Conservation (phyloP, 2,329 filamentous ascomycete species). For the Chalara sp. region DNA sequence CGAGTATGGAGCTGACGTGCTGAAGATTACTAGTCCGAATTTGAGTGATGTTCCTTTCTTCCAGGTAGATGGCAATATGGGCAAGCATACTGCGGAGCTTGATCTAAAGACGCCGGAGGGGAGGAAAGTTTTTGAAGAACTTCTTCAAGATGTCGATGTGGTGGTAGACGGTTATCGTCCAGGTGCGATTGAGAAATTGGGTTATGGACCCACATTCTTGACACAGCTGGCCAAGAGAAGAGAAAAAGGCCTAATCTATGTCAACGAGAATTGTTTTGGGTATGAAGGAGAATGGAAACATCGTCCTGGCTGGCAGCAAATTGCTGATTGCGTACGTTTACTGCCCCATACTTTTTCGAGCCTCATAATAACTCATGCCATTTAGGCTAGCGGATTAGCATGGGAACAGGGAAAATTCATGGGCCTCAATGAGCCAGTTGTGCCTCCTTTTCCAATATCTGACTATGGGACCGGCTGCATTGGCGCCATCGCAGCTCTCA, state of each 20-base stretch:
- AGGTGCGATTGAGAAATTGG: constrained; percentile 53
- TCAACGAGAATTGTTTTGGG: constrained; percentile 65
- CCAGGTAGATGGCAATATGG: constrained; percentile 63
- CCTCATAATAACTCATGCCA: too few relatives aligned
- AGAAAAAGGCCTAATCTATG: constrained; percentile 45
- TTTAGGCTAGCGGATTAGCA: constrained; percentile 23
- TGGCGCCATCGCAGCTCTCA: constrained; percentile 60
- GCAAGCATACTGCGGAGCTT: constrained; percentile 57
- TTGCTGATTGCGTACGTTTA: constrained; percentile 50
- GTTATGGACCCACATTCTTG: constrained; percentile 51
- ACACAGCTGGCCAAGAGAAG: constrained; percentile 43
- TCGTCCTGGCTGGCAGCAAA: constrained; percentile 63
- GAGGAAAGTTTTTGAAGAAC: constrained; percentile 45
- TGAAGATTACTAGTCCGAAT: constrained; percentile 60
- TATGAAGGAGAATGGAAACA: constrained; percentile 54
- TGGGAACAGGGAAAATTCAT: constrained; percentile 49
- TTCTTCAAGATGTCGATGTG: constrained; percentile 56
- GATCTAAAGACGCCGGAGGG: constrained; percentile 50
- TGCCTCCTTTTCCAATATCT: constrained; percentile 58
- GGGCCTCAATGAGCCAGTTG: constrained; percentile 54
- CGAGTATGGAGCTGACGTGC: constrained; percentile 65
- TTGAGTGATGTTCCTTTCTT: constrained; percentile 64
- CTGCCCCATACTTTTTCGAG: background rate
- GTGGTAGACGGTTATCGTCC: constrained; percentile 63
- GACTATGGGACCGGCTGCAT: constrained; percentile 68